These are phyloP conservation scores for Cinnamomum micranthum DNA, from an alignment of 164 flowering plant genomes.

Conservation along the genomic window DNA sequence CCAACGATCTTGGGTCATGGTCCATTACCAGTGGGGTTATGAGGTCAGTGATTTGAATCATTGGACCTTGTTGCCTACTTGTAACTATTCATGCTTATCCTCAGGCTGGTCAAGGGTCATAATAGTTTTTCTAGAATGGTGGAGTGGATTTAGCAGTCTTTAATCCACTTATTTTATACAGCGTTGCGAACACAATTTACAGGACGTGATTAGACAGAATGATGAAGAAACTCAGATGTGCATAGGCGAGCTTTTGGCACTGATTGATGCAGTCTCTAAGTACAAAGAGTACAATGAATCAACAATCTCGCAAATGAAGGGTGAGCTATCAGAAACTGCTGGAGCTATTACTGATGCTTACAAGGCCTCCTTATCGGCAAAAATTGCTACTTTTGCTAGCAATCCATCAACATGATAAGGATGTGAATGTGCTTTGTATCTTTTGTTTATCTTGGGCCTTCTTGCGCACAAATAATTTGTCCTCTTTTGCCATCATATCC, in stretches of 20 bases:
- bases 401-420: background rate
- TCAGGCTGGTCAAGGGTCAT: too few relatives aligned
- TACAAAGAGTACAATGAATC: constrained; percentile 58
- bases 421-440: background rate
- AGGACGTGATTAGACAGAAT: constrained; percentile 42
- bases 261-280: constrained; percentile 63
- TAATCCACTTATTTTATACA: constrained; percentile 22
- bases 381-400: constrained; percentile 1
- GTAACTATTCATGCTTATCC: too few relatives aligned
- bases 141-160: background rate
- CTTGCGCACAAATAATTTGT: too few relatives aligned
- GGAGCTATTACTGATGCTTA: constrained; percentile 36
- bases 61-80: too few relatives aligned
- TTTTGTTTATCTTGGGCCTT: too few relatives aligned
- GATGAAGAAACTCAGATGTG: constrained; percentile 60
- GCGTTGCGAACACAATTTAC: constrained; percentile 42
- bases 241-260: constrained; percentile 49
- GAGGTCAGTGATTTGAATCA: too few relatives aligned
- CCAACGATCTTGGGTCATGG: too few relatives aligned
- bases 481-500: too few relatives aligned
- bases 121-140: too few relatives aligned
- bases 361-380: constrained; percentile 34
- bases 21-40: too few relatives aligned
- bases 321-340: constrained; percentile 41
- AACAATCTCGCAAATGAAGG: constrained; percentile 49